A percentile compares a stretch with the other conserved stretches of the same genome.
phyloP scores from a whole-genome alignment of 2,329 filamentous ascomycete genomes.

The Fusarium pininemorale region DNA sequence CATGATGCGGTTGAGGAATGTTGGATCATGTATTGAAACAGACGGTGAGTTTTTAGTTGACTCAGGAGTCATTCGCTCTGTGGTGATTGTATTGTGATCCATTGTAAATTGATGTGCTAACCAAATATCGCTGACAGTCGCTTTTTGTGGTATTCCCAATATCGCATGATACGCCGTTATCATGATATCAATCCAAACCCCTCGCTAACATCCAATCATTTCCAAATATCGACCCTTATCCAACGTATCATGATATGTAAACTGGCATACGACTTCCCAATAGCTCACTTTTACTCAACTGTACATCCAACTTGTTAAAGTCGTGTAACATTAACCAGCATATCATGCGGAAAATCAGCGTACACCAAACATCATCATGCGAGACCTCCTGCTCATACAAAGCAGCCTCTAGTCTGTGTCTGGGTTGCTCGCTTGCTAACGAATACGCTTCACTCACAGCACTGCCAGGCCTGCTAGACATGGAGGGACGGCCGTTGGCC shows the following conservation, averaged over 20 bases:
- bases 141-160: background rate
- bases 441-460: conserved; percentile 25
- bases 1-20: conserved; percentile 18
- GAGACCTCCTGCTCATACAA: conserved; percentile 40
- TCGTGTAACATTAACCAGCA: conserved; percentile 68
- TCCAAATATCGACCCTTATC: background rate
- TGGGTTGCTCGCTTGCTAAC: conserved; percentile 2
- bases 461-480: conserved; percentile 20
- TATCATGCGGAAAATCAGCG: conserved; percentile 65
- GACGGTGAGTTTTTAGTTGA: background rate
- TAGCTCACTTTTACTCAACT: conserved; percentile 62
- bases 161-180: conserved; percentile 2
- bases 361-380: conserved; percentile 62
- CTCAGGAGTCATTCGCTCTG: background rate
- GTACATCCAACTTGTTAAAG: conserved; percentile 63
- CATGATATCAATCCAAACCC: conserved; percentile 14
- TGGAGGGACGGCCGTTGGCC: conserved; percentile 8
- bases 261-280: conserved; percentile 65
- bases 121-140: background rate
- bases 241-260: conserved; percentile 53
- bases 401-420: conserved; percentile 3
- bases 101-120: background rate
- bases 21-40: conserved; percentile 8
- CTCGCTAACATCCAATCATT: background rate
- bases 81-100: background rate